phyloP scores from a whole-genome alignment of 345 rosid species.

The Camelina neglecta region DNA sequence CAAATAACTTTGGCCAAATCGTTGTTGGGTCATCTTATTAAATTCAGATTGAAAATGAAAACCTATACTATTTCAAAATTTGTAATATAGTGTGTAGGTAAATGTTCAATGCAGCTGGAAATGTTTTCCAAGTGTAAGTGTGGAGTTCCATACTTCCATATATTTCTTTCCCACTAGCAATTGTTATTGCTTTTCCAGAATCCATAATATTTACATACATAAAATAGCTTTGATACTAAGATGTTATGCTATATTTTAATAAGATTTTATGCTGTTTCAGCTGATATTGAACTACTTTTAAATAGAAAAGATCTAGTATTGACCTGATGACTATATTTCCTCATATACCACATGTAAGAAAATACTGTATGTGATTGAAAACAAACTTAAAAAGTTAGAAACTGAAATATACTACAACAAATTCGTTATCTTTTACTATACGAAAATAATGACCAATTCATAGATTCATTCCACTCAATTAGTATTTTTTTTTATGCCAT shows the following conservation, averaged over 20 bases:
- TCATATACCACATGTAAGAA: background rate
- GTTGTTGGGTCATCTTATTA: background rate
- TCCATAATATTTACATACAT: background rate
- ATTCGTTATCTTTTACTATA: too few species aligned
- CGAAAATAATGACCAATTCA: background rate
- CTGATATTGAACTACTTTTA: background rate
- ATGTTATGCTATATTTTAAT: background rate
- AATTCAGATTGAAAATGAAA: background rate
- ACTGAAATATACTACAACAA: background rate
- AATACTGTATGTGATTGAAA: background rate
- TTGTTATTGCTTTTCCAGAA: background rate
- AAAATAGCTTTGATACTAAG: background rate
- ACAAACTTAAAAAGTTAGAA: background rate
- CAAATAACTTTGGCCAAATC: background rate
- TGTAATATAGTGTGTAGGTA: background rate
- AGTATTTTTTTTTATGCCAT: background rate
- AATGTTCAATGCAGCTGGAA: background rate
- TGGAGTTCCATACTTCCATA: background rate
- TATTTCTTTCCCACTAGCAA: background rate
- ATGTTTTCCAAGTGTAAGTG: background rate
- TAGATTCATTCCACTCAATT: background rate
- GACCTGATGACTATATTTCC: background rate
- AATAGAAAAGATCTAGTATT: background rate
- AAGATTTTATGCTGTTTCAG: background rate
- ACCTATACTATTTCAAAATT: background rate